A percentile compares a stretch with the other conserved stretches of the same genome.
These are phyloP conservation scores for Magnaporthiopsis rhizophila DNA, from an alignment of 2,329 filamentous ascomycete species.

Conservation along the genomic window DNA sequence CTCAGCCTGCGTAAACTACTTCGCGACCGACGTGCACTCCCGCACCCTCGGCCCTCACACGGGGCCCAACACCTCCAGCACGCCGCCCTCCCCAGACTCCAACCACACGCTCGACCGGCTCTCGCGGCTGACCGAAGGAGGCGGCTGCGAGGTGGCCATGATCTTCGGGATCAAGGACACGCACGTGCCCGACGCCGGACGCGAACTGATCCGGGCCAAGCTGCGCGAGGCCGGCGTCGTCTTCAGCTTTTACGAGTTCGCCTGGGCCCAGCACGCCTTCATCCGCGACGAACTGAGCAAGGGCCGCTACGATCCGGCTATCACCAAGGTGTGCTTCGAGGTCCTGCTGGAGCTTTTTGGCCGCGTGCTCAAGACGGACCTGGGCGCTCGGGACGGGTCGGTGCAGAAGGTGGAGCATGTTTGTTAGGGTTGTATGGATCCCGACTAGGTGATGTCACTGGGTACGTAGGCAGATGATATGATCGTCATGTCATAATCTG, in stretches of 20 bases:
- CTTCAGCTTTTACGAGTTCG: slow-evolving; percentile 81
- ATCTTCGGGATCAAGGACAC: slow-evolving; percentile 90
- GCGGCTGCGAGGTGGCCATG: slow-evolving; percentile 59
- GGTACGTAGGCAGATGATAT: no score
- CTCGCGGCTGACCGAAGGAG: slow-evolving; percentile 53
- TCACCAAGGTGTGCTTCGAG: slow-evolving; percentile 84
- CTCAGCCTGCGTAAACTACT: slow-evolving; percentile 74
- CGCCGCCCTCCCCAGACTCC: slow-evolving; percentile 27
- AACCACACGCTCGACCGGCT: slow-evolving; percentile 47
- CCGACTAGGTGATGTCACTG: no score
- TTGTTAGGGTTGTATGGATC: slow-evolving; percentile 38
- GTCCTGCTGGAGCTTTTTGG: slow-evolving; percentile 82
- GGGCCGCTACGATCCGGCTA: slow-evolving; percentile 83
- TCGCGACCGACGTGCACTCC: slow-evolving; percentile 84
- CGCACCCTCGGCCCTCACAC: slow-evolving; percentile 60
- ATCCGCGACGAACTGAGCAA: slow-evolving; percentile 90
- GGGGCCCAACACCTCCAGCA: slow-evolving; percentile 37
- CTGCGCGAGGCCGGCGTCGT: slow-evolving; percentile 66
- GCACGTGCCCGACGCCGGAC: slow-evolving; percentile 75
- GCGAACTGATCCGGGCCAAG: slow-evolving; percentile 76
- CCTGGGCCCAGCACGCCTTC: slow-evolving; percentile 93
- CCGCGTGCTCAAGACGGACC: slow-evolving; percentile 66
- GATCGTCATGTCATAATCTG: no score
- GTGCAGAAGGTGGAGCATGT: slow-evolving; percentile 62
- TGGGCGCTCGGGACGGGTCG: slow-evolving; percentile 59